Evolutionary conservation across 169 alveolate species (phyloP), one percentile per base, ranked within the genome.

Genomic region (Cystoisospora suis): DNA sequence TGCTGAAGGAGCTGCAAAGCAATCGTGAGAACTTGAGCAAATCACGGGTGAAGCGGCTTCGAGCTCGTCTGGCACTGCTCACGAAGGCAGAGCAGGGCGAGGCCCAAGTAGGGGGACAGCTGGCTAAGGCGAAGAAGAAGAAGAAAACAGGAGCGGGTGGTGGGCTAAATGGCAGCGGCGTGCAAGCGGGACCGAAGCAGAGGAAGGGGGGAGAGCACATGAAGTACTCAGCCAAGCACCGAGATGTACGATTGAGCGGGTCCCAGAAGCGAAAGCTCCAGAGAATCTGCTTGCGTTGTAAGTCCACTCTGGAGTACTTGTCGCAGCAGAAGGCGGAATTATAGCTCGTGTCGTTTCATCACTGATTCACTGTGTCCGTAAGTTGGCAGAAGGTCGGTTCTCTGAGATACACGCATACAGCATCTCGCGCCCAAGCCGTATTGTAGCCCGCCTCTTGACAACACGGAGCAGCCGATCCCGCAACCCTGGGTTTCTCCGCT

Each of bases 61-160:
- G 56, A 1, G 83, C 83, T n/a, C 46, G 83, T 5, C 83, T 72
- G 12, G 47, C 83, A 1, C 56, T 72, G n/a, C 83, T 72, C 34
- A 53, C 83, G n/a, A 72, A 72, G 83, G 83, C 83, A 4, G 83
- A 72, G 29, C 83, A 53, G 3, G 83, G 83, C 23, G 83, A 72
- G 45, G 27, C 42, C 56, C 9, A 72, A 34, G 83, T 72, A 5
- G 83, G 83, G 34, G 83, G 83, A 17, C 83, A 72, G 83, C 49
- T 72, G 1, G 58, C 17, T 17, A 34, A 34, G 83, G 6, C 83
- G 83, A 40, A 40, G 83, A 72, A 36, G n/a, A 34, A 40, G 58
- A 27, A 5, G 58, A 72, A 72, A 53, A 17, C 56, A 27, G 23
- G 9, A 0, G 58, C 6, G 9, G 32, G 27, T 3, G 47, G 42